Evolutionary conservation across 805 yeast species (phyloP).

Genomic region (Clavispora vitiphila): DNA sequence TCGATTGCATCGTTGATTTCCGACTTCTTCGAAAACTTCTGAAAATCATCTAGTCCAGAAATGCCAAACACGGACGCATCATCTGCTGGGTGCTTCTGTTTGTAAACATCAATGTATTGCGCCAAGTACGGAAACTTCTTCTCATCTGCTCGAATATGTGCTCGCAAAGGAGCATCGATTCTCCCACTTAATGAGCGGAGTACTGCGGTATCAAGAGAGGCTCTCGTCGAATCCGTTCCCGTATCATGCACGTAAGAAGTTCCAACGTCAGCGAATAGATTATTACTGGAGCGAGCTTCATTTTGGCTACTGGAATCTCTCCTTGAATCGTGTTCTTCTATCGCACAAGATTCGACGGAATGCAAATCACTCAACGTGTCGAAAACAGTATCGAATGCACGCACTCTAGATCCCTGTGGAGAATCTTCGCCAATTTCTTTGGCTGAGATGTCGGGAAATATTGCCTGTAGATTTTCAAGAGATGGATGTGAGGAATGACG

Average conservation of each 20-base stretch:
- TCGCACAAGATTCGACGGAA: background rate
- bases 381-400: background rate
- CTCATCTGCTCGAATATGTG: background rate
- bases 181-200: background rate
- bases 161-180: background rate
- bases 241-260: too few relatives aligned
- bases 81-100: background rate
- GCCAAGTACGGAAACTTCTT: conserved; percentile 9
- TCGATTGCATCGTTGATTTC: conserved; percentile 30
- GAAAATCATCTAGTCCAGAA: conserved; percentile 31
- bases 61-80: conserved; percentile 25
- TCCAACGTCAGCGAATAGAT: too few relatives aligned
- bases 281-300: background rate
- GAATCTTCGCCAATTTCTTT: too few relatives aligned
- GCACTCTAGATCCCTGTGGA: background rate
- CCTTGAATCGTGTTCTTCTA: background rate
- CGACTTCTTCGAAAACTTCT: conserved; percentile 28
- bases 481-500: background rate
- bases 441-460: background rate
- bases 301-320: background rate
- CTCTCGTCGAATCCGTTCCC: too few relatives aligned
- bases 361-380: background rate
- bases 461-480: background rate
- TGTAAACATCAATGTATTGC: conserved; percentile 3
- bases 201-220: background rate